Evolutionary conservation across 257 asterid genomes (phyloP).

Genomic region (Solanum rostratum): DNA sequence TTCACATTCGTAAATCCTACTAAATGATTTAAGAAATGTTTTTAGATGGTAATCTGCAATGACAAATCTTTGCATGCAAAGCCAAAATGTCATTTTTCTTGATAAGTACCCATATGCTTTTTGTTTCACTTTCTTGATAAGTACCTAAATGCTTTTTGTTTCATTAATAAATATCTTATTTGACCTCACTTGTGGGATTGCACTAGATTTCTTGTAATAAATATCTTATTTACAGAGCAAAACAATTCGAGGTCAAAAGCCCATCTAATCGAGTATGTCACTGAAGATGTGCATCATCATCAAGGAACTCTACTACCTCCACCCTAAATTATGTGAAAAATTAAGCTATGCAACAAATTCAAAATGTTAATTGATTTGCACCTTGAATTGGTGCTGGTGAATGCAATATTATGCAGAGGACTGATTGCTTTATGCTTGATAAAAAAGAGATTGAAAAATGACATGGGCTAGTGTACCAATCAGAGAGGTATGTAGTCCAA

Average conservation of each 20-base stretch:
- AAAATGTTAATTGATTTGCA: neutral
- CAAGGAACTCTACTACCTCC: neutral
- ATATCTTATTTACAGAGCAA: neutral
- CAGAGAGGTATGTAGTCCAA: neutral
- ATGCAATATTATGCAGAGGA: neutral
- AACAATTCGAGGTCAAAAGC: neutral
- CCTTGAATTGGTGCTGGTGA: neutral
- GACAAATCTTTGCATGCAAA: neutral
- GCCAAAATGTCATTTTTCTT: neutral
- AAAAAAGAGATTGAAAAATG: neutral
- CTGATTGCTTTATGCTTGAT: neutral
- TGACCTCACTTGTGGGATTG: neutral
- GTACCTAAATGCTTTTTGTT: neutral
- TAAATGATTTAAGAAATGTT: neutral
- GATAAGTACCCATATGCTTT: too few relatives aligned
- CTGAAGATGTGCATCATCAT: neutral
- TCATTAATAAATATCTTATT: neutral
- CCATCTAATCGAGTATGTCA: neutral
- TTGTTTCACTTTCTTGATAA: neutral
- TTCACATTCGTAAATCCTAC: neutral
- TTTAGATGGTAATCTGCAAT: neutral
- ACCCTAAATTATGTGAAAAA: neutral
- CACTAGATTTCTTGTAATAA: neutral
- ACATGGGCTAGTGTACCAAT: neutral
- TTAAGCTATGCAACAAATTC: neutral